Percentiles rank a stretch among this genome's conserved stretches.
phyloP scores from a whole-genome alignment of 805 yeast species.

The Wickerhamomyces chaumierensis region DNA sequence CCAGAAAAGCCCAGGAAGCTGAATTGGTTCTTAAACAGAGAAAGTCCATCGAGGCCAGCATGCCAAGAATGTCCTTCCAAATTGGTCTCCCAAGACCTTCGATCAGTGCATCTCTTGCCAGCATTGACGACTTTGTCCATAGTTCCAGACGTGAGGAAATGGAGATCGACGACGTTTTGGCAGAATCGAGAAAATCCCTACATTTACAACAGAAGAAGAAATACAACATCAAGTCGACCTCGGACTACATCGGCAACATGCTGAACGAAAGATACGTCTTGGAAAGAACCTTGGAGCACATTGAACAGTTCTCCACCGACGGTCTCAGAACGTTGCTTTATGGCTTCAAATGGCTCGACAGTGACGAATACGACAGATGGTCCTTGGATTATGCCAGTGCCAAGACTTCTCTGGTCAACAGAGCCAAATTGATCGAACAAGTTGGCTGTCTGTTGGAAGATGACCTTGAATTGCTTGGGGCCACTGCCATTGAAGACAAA shows the following conservation, averaged over 20 bases:
- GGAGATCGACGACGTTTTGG: constrained; percentile 43
- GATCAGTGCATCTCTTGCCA: constrained; percentile 18
- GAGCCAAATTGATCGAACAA: constrained; percentile 54
- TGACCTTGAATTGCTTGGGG: constrained; percentile 67
- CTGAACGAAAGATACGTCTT: constrained; percentile 65
- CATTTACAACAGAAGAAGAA: constrained; percentile 47
- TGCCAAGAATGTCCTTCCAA: constrained; percentile 22
- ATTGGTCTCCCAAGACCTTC: constrained; percentile 17
- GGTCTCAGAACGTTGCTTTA: constrained; percentile 87
- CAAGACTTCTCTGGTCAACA: constrained; percentile 57
- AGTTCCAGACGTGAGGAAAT: constrained; percentile 32
- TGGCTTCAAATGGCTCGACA: constrained; percentile 61
- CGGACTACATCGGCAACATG: constrained; percentile 34
- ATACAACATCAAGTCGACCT: constrained; percentile 24
- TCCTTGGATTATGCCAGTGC: constrained; percentile 58
- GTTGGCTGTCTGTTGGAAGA: constrained; percentile 67
- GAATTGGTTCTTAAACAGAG: constrained; percentile 53
- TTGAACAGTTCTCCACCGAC: constrained; percentile 90
- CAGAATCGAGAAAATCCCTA: constrained; percentile 43
- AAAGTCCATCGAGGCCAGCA: constrained; percentile 29
- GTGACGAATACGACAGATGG: constrained; percentile 56
- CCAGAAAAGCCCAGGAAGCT: constrained; percentile 72
- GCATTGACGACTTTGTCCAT: constrained; percentile 40
- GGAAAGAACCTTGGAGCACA: constrained; percentile 78
- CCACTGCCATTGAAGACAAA: constrained; percentile 96